phyloP scores from a whole-genome alignment of 345 rosid species.

The Acer campestre region DNA sequence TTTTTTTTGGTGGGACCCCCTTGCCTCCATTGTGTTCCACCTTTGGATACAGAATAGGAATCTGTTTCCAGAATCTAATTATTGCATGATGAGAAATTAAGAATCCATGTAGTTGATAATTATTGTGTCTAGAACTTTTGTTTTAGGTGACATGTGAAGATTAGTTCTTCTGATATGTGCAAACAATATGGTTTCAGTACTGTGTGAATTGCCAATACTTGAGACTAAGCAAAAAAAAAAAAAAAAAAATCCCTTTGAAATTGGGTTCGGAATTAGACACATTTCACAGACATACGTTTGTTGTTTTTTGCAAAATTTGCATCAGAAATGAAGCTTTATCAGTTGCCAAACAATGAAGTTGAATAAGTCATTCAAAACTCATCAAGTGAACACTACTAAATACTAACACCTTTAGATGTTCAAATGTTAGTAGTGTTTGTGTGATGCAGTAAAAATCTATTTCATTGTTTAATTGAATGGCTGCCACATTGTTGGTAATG shows the following conservation, averaged over 20 bases:
- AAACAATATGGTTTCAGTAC: slow-evolving; percentile 1
- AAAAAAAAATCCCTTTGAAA: neutral
- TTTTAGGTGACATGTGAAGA: neutral
- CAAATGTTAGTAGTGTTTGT: neutral
- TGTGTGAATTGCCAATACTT: neutral
- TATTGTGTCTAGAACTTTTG: neutral
- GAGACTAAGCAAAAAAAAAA: neutral
- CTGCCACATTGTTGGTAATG: neutral
- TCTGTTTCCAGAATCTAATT: neutral
- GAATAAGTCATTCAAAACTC: neutral
- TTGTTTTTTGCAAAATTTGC: neutral
- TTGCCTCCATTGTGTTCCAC: too few species aligned
- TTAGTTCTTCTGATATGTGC: neutral
- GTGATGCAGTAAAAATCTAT: neutral
- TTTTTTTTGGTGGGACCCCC: too few species aligned
- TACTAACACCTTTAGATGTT: neutral
- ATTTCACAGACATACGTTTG: neutral
- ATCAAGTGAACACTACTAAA: neutral
- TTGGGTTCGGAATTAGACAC: neutral
- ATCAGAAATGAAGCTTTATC: neutral
- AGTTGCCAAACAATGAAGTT: neutral
- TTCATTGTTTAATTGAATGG: neutral
- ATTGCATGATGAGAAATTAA: neutral
- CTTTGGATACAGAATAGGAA: too few species aligned
- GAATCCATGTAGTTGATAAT: neutral